Conservation (phyloP, 2,329 filamentous ascomycete genomes). For the Colletotrichum liaoningense region DNA sequence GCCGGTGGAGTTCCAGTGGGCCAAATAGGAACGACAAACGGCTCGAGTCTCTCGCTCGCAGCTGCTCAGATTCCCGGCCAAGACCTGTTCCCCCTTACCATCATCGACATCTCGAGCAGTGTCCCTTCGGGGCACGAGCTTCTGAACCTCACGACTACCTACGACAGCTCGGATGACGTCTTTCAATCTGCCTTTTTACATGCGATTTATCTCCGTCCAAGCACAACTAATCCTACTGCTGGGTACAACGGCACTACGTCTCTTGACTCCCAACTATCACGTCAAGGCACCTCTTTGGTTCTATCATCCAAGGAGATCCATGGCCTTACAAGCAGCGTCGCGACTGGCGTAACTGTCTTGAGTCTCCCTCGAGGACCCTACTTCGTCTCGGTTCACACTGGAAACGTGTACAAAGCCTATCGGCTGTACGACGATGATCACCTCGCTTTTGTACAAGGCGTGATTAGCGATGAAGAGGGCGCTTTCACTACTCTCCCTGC, state of each 20-base stretch:
- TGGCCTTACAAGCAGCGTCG: not conserved
- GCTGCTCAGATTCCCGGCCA: not conserved
- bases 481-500: slow-evolving; percentile 10
- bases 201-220: slow-evolving; percentile 37
- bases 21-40: slow-evolving; percentile 3
- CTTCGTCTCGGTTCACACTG: slow-evolving; percentile 17
- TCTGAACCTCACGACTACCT: not conserved
- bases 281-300: not conserved
- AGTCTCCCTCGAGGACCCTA: slow-evolving; percentile 32
- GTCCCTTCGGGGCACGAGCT: not conserved
- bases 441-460: slow-evolving; percentile 20
- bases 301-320: not conserved
- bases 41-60: not conserved
- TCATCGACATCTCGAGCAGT: not conserved
- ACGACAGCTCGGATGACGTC: slow-evolving; percentile 40
- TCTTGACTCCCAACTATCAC: not conserved
- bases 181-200: slow-evolving; percentile 41
- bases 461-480: not conserved
- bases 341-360: not conserved
- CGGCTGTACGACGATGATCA: slow-evolving; percentile 31
- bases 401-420: slow-evolving; percentile 33
- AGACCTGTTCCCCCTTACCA: slow-evolving; percentile 21
- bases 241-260: not conserved
- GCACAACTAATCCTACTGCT: not conserved
- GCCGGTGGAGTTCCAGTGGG: slow-evolving; percentile 14